Evolutionary conservation across 495 filamentous ascomycete genomes (phyloP), one percentile per base, ranked within the genome.

Genomic region (Patellaria atrata): DNA sequence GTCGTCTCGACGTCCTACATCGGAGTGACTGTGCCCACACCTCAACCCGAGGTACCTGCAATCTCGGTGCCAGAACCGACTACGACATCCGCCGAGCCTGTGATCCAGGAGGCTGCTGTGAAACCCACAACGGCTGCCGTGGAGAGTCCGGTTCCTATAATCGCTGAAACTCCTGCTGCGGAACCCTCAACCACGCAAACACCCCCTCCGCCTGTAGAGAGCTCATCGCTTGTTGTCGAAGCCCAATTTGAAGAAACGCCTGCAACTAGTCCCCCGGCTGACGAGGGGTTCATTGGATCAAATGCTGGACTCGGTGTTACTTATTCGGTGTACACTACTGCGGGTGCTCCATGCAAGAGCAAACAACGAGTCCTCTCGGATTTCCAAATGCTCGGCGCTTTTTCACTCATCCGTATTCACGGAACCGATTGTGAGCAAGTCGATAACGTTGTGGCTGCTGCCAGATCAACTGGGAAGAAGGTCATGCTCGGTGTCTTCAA

Each of bases 381-480:
- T 49, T 65, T 89, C 35, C 54, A 54, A 2, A 48, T 47, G 27
- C 57, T 70, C 9, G 55, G 54, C 3, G 48, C 51, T 5, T 82
- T 74, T 57, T 53, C 63, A 9, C 52, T 73, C 18, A 54, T 92
- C 33, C 77, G 85, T 34, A 67, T 85, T 45, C 93, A 94, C 53
- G 84, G 83, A 22, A 68, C 70, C 21, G 81, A 83, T 53, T 91
- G 84, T 56, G 60, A 79, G 45, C 77, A 84, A 48, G 63, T 82
- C 9, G 43, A 58, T 1, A 68, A 59, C 8, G 73, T 79, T 4
- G 52, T 75, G 4, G 49, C 58, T 5, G 75, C 75, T 2, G 77
- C 71, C 2, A 65, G 68, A 17, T 49, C 57, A 4, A 61, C 68
- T 22, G 64, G 64, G 19, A 66, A 78, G 43, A 73, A 73, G 44